A percentile compares a stretch with the other conserved stretches of the same genome.
Evolutionary conservation across 1,139 yeast species (phyloP).

Genomic region (Geotrichum aggregatum): DNA sequence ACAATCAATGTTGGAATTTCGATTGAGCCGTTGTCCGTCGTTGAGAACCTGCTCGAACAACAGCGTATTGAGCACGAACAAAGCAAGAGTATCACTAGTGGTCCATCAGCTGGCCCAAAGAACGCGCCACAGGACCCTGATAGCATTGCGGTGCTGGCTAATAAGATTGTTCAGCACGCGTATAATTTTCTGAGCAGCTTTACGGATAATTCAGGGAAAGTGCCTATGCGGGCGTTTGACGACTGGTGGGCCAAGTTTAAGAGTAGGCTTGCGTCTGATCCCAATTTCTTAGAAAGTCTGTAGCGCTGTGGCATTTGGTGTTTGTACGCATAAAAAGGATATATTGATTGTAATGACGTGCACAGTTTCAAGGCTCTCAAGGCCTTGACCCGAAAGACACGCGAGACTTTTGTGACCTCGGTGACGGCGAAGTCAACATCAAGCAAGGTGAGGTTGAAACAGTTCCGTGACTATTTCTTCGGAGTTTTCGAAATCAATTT

Average conservation of each 20-base stretch:
- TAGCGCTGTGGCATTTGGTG: too few relatives aligned
- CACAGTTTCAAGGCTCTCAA: too few relatives aligned
- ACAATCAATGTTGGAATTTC: conserved; percentile 76
- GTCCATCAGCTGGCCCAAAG: conserved; percentile 15
- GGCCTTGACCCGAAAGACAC: too few relatives aligned
- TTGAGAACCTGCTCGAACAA: conserved; percentile 48
- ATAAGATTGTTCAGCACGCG: conserved; percentile 84
- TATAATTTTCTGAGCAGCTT: conserved; percentile 86
- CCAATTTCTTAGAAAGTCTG: conserved; percentile 62
- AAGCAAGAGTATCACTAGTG: not conserved
- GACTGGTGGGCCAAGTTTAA: conserved; percentile 96
- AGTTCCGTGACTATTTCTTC: too few relatives aligned
- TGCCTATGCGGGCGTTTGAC: conserved; percentile 83
- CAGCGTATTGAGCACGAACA: conserved; percentile 24
- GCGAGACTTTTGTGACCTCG: too few relatives aligned
- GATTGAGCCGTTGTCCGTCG: conserved; percentile 67
- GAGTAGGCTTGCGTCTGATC: conserved; percentile 68
- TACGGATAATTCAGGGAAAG: conserved; percentile 70
- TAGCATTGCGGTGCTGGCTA: conserved; percentile 57
- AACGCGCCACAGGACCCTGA: conserved; percentile 26
- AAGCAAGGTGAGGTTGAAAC: too few relatives aligned
- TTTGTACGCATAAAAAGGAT: too few relatives aligned
- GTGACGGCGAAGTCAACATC: too few relatives aligned
- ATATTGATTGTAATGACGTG: too few relatives aligned
- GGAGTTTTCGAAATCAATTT: too few relatives aligned